Evolutionary conservation across 495 filamentous ascomycete genomes (phyloP).

Genomic region (Annulohypoxylon nitens): DNA sequence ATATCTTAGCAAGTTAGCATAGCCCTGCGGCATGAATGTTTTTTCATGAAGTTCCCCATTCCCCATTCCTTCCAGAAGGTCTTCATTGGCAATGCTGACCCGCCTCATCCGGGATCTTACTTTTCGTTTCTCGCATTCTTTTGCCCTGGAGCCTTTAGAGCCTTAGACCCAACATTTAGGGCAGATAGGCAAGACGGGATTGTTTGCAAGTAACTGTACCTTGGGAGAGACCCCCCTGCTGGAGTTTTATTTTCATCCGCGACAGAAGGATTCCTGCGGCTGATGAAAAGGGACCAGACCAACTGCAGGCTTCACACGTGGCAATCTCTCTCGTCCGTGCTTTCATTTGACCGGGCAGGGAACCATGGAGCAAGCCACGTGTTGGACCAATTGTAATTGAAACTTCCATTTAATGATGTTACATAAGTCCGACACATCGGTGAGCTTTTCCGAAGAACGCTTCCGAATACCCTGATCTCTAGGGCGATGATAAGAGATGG

Average conservation of each 20-base stretch:
- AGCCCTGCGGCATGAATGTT: slow-evolving; percentile 22
- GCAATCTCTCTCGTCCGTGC: slow-evolving; percentile 37
- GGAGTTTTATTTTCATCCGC: slow-evolving; percentile 27
- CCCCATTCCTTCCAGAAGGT: slow-evolving; percentile 35
- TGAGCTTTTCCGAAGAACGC: background rate
- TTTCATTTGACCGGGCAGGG: slow-evolving; percentile 34
- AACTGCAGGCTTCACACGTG: slow-evolving; percentile 47
- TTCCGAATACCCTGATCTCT: background rate
- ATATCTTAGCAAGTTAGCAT: slow-evolving; percentile 7
- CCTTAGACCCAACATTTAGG: background rate
- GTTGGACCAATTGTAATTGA: slow-evolving; percentile 22
- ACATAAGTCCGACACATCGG: slow-evolving; percentile 18
- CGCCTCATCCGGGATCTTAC: slow-evolving; percentile 3
- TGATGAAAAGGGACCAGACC: slow-evolving; percentile 28
- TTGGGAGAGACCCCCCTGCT: slow-evolving; percentile 10
- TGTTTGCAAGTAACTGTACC: slow-evolving; percentile 25
- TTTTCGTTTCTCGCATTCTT: slow-evolving; percentile 10
- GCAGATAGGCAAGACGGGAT: background rate
- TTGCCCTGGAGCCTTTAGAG: background rate
- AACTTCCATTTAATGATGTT: slow-evolving; percentile 29
- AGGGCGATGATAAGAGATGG: background rate
- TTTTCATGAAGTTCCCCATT: slow-evolving; percentile 7
- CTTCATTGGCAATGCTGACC: slow-evolving; percentile 13
- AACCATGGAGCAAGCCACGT: slow-evolving; percentile 43
- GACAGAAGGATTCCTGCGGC: slow-evolving; percentile 35